These are phyloP conservation scores for Alliaria petiolata DNA, from an alignment of 345 rosid species.

Conservation along the genomic window DNA sequence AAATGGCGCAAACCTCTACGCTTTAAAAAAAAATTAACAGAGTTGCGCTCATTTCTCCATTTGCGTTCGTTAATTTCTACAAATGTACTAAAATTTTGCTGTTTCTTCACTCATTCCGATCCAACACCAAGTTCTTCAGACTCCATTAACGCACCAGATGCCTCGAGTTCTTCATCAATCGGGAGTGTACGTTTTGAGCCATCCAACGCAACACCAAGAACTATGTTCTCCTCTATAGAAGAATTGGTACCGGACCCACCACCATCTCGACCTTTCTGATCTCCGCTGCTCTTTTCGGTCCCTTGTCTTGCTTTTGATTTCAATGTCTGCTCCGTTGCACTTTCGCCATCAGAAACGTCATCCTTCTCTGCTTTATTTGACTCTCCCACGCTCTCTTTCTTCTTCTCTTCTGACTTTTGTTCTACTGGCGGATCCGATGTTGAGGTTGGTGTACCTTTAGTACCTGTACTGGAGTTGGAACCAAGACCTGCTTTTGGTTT, in stretches of 20 bases:
- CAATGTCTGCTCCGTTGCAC: conserved; percentile 9
- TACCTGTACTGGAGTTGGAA: conserved; percentile 25
- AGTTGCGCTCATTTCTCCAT: conserved; percentile 26
- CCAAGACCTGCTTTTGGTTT: conserved; percentile 20
- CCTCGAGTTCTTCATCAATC: conserved; percentile 56
- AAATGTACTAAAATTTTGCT: not conserved
- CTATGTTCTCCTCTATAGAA: conserved; percentile 70
- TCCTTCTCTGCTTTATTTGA: conserved; percentile 21
- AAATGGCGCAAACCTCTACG: conserved; percentile 27
- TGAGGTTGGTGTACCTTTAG: conserved; percentile 3
- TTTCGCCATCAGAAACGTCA: conserved; percentile 19
- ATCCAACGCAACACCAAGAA: conserved; percentile 86
- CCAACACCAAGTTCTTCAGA: conserved; percentile 49
- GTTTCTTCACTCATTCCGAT: not conserved
- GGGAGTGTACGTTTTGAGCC: conserved; percentile 89
- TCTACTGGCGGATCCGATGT: not conserved
- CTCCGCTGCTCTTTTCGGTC: conserved; percentile 18
- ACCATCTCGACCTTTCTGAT: conserved; percentile 2
- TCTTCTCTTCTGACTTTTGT: conserved; percentile 31
- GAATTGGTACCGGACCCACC: conserved; percentile 39
- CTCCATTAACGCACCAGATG: conserved; percentile 35
- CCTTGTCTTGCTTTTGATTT: conserved; percentile 25
- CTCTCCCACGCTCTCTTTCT: conserved; percentile 27
- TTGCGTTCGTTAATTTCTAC: conserved; percentile 22
- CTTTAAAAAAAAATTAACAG: conserved; percentile 6